Percentiles rank a stretch among this genome's conserved stretches.
Evolutionary conservation across 2,329 filamentous ascomycete species (phyloP).

Genomic region (Colletotrichum neosansevieriae): DNA sequence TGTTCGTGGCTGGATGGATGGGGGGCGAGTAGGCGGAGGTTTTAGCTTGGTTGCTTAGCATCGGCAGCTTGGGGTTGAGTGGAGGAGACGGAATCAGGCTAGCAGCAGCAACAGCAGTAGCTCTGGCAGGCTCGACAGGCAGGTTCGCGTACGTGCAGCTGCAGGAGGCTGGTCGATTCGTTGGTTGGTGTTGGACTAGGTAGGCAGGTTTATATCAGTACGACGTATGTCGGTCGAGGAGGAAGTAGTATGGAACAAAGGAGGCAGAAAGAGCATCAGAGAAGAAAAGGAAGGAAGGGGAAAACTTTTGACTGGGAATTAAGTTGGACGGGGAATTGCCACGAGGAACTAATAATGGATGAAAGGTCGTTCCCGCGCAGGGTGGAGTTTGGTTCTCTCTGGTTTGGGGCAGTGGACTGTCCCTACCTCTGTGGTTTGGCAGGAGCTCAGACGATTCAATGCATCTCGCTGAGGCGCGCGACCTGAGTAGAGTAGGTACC

Average conservation of each 20-base stretch:
- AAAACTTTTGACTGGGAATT: neutral
- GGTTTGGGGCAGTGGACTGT: conserved; percentile 15
- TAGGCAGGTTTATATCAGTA: conserved; percentile 15
- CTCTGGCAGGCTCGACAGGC: conserved; percentile 29
- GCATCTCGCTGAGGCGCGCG: neutral
- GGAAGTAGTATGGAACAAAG: conserved; percentile 13
- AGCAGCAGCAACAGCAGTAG: conserved; percentile 8
- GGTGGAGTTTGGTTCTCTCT: conserved; percentile 29
- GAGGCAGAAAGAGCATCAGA: neutral
- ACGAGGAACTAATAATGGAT: conserved; percentile 35
- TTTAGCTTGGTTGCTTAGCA: conserved; percentile 36
- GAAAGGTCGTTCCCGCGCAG: conserved; percentile 34
- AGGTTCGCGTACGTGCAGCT: conserved; percentile 2
- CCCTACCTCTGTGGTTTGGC: conserved; percentile 2
- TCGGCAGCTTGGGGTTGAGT: conserved; percentile 14
- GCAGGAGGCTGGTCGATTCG: conserved; percentile 14
- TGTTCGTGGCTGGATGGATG: neutral
- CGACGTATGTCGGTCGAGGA: neutral
- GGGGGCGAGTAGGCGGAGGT: conserved; percentile 4
- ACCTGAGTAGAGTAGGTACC: neutral
- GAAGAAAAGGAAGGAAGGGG: neutral
- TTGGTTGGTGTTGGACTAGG: conserved; percentile 7
- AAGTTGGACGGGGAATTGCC: conserved; percentile 31
- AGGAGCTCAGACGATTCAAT: conserved; percentile 27
- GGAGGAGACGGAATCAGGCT: conserved; percentile 5